Evolutionary conservation across 768 basidiomycete genomes (phyloP), one percentile per base, ranked within the genome.

Genomic region (Nidula microcarpa): DNA sequence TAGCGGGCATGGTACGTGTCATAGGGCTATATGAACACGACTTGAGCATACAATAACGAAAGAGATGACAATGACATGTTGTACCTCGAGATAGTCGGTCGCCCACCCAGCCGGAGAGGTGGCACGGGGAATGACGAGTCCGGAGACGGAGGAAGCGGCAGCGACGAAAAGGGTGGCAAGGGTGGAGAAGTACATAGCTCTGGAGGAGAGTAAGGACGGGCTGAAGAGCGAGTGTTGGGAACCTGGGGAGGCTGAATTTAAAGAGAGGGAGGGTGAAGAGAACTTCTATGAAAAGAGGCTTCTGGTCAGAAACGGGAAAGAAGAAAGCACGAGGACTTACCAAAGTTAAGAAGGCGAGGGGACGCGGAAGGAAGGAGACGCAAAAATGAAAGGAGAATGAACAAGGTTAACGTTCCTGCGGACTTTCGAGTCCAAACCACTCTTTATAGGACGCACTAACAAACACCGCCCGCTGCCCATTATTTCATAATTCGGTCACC

Each of bases 1-100:
- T 90, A 91, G 54, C 89, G 77, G 32, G 64, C 59, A 70, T 88
- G 84, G 71, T 89, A 87, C 13, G 50, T 57, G 39, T 68, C 58
- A 62, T 88, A 88, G 14, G 64, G 46, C 83, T 86, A 52, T 23
- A 48, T 10, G 32, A 37, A 43, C 10, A 30, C 48, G 53, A 35
- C 48, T 49, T 49, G 23, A 48, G 52, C 33, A 51, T 43, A 48
- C 35, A 23, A 23, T 45, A 55, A 39, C 41, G 47, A 47, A 54
- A 33, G 45, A 36, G 36, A 52, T 47, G 16, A 48, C 33, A 5
- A 30, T 43, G 33, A 47, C 23, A 23, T 23, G 17, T 43, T 49
- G 13, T 55, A 75, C 69, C 70, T 79, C 86, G 5, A 88, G 77
- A 57, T 71, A 60, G 45, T 60, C 64, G 5, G 71, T 71, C 17